These are phyloP conservation scores for Solanum ossicruentum DNA, from an alignment of 257 asterid genomes.

Conservation along the genomic window DNA sequence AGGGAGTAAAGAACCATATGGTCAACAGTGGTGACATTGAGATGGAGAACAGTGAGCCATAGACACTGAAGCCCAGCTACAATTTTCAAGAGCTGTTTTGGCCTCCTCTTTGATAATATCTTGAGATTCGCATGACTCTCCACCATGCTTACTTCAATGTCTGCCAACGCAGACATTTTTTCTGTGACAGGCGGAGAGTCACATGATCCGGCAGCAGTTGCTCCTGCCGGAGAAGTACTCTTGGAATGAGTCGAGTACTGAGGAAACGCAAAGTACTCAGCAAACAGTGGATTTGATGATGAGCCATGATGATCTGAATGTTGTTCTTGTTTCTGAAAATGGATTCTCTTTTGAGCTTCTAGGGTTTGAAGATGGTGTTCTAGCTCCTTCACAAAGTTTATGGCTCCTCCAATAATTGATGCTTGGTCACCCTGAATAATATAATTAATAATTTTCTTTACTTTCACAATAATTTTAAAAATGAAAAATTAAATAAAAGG, in stretches of 20 bases:
- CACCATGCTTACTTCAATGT: constrained; percentile 33
- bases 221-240: neutral
- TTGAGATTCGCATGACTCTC: constrained; percentile 42
- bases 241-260: constrained; percentile 18
- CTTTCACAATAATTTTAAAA: neutral
- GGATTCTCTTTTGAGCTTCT: constrained; percentile 14
- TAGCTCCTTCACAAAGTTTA: constrained; percentile 71
- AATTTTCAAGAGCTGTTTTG: constrained; percentile 30
- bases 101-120: constrained; percentile 24
- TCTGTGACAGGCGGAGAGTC: neutral
- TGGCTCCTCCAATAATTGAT: constrained; percentile 83
- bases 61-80: constrained; percentile 29
- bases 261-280: constrained; percentile 33
- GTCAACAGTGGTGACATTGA: constrained; percentile 29
- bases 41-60: constrained; percentile 31
- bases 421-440: constrained; percentile 81
- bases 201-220: neutral
- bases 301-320: neutral
- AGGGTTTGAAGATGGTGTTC: constrained; percentile 66
- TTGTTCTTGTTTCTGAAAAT: neutral
- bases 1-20: constrained; percentile 30
- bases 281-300: constrained; percentile 10
- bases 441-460: neutral
- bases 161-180: constrained; percentile 15
- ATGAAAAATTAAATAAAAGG: neutral